A percentile compares a stretch with the other conserved stretches of the same genome.
phyloP scores from a whole-genome alignment of 306 rosid species.

The Gastrolobium bilobum region DNA sequence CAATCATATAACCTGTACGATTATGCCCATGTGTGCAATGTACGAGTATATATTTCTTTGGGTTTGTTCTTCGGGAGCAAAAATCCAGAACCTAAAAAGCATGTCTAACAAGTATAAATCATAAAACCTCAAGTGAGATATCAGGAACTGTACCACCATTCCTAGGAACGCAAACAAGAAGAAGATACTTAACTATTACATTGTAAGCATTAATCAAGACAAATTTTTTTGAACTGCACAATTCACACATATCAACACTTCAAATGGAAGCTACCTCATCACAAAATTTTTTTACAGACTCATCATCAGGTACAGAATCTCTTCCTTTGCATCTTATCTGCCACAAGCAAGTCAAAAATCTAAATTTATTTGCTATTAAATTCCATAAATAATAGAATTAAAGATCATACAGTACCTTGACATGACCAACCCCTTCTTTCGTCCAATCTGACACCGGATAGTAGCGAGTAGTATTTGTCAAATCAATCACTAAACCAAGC shows the following conservation, averaged over 20 bases:
- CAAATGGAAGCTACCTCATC: conserved; percentile 71
- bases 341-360: conserved; percentile 48
- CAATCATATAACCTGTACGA: conserved; percentile 97
- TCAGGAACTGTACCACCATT: conserved; percentile 44
- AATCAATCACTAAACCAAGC: conserved; percentile 97
- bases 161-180: conserved; percentile 32
- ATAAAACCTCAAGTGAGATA: conserved; percentile 53
- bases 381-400: conserved; percentile 38
- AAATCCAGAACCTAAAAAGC: conserved; percentile 79
- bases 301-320: conserved; percentile 90
- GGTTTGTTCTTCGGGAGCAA: conserved; percentile 67
- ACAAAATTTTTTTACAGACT: conserved; percentile 77
- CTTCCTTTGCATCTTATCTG: conserved; percentile 94
- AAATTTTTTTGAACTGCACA: conserved; percentile 18
- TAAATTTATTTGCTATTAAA: conserved; percentile 36
- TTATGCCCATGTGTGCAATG: conserved; percentile 99
- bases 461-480: conserved; percentile 90
- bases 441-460: conserved; percentile 83
- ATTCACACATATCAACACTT: conserved; percentile 21
- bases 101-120: conserved; percentile 47
- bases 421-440: conserved; percentile 84
- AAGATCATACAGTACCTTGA: conserved; percentile 63
- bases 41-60: conserved; percentile 85
- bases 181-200: conserved; percentile 29
- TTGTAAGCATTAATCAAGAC: conserved; percentile 30